Evolutionary conservation across 257 asterid genomes (phyloP), one percentile per base, ranked within the genome.

Genomic region (Mentha longifolia): DNA sequence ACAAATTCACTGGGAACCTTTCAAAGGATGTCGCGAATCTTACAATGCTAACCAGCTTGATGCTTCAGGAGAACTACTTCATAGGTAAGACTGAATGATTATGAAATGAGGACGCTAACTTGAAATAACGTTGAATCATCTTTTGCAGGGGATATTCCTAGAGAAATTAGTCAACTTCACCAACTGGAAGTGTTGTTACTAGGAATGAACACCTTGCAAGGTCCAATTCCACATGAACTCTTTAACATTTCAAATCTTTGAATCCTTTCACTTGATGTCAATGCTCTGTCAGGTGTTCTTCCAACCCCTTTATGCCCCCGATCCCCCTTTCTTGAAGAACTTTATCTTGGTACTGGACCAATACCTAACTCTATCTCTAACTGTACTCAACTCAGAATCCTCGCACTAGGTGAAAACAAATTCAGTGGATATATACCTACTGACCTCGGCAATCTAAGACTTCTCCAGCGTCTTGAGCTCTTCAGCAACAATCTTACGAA

Each of bases 191-290:
- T 0, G 0, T 17, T 81, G 11, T 0, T 0, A 0, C 33, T 74
- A 58, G 22, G 3, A 0, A 0, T 0, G 1, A 82, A 79, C 25
- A 52, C 11, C 5, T 69, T 76, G 1, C 31, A 5, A 43, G 86
- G 85, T 20, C 14, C 58, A 1, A 77, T 81, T 3, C 84, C 88
- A 22, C 39, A 31, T 0, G 7, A 45, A 6, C n/a, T 83, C 14
- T 75, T 75, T 16, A 83, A 83, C 68, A 78, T 80, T 8, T 80
- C 88, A 22, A 15, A 79, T 35, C 65, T 80, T 9, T n/a, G 0
- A 30, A 1, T 0, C 14, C 39, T 79, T 14, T 3, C 31, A 1
- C 68, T 79, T 7, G 0, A 3, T 2, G 0, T 0, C 0, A 80
- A 80, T 56, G 64, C 17, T 19, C 37, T 80, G 17, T 49, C 74